These are phyloP conservation scores for Sutorius australiensis DNA, from an alignment of 768 basidiomycete species.

Conservation along the genomic window DNA sequence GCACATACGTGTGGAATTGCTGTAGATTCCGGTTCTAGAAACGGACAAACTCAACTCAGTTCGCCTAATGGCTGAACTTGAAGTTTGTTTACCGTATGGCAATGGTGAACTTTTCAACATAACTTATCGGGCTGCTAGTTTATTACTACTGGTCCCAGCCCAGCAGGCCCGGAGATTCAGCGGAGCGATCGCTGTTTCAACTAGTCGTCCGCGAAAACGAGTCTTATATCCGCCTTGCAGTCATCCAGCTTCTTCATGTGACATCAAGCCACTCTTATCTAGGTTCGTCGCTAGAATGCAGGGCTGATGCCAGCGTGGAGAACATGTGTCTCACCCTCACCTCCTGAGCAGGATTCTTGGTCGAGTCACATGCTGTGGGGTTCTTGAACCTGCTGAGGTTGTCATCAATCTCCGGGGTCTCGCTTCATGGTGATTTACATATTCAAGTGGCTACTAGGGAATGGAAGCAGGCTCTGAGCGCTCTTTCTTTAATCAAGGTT, in stretches of 20 bases:
- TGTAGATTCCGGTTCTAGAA: too few species aligned
- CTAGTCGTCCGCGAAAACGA: not conserved
- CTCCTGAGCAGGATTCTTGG: not conserved
- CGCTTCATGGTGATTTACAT: not conserved
- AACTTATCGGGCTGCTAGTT: too few species aligned
- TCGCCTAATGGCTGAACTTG: too few species aligned
- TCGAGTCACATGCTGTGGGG: not conserved
- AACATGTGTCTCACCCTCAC: not conserved
- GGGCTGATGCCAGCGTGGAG: too few species aligned
- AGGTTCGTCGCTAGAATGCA: not conserved
- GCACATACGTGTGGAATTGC: not conserved
- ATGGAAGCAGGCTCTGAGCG: constrained; percentile 4
- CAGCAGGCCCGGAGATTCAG: too few species aligned
- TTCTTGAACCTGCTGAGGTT: not conserved
- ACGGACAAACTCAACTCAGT: too few species aligned
- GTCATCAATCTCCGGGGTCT: not conserved
- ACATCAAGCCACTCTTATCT: not conserved
- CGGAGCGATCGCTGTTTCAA: too few species aligned
- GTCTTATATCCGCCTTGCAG: not conserved
- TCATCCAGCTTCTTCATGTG: too few species aligned
- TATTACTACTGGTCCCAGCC: too few species aligned
- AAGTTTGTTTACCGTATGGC: too few species aligned
- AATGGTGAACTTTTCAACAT: too few species aligned
- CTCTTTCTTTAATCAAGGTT: not conserved
- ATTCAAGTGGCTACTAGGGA: not conserved